Evolutionary conservation across 179 eudicot species (phyloP).

Genomic region (Beta lomatogona): DNA sequence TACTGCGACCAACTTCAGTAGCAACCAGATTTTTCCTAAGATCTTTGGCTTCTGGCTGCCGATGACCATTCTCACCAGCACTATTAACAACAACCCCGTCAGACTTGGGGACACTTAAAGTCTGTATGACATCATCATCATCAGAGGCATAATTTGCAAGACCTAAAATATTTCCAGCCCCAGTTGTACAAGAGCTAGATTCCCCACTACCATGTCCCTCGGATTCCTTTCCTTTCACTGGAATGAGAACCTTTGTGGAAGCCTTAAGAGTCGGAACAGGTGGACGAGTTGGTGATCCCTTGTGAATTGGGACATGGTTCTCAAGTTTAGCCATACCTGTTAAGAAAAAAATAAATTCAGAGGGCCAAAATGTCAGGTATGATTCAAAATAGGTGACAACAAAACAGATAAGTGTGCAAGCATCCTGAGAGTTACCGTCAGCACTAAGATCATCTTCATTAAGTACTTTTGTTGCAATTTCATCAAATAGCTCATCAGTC

Average conservation of each 20-base stretch:
- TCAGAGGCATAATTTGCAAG: conserved; percentile 87
- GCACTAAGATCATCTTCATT: conserved; percentile 63
- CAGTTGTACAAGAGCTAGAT: conserved; percentile 63
- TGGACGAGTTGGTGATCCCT: conserved; percentile 40
- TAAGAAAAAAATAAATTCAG: conserved; percentile 17
- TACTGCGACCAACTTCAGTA: conserved; percentile 32
- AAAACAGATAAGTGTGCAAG: background rate
- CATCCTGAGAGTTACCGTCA: conserved; percentile 43
- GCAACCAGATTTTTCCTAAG: conserved; percentile 21
- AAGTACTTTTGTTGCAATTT: conserved; percentile 87
- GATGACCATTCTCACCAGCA: conserved; percentile 48
- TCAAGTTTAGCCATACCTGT: conserved; percentile 37
- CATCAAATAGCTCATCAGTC: conserved; percentile 92
- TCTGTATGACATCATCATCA: conserved; percentile 56
- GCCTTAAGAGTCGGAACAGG: conserved; percentile 53
- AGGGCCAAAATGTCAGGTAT: conserved; percentile 14
- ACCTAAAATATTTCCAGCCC: conserved; percentile 80
- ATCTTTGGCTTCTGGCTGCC: conserved; percentile 30
- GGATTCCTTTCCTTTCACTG: conserved; percentile 47
- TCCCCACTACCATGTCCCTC: conserved; percentile 60
- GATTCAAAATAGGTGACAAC: conserved; percentile 11
- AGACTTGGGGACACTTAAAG: conserved; percentile 32
- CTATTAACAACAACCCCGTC: conserved; percentile 22
- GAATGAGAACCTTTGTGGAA: conserved; percentile 62
- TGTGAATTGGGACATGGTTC: conserved; percentile 29